These are phyloP conservation scores for Streptanthus diversifolius DNA, from an alignment of 345 rosid species.

Conservation along the genomic window DNA sequence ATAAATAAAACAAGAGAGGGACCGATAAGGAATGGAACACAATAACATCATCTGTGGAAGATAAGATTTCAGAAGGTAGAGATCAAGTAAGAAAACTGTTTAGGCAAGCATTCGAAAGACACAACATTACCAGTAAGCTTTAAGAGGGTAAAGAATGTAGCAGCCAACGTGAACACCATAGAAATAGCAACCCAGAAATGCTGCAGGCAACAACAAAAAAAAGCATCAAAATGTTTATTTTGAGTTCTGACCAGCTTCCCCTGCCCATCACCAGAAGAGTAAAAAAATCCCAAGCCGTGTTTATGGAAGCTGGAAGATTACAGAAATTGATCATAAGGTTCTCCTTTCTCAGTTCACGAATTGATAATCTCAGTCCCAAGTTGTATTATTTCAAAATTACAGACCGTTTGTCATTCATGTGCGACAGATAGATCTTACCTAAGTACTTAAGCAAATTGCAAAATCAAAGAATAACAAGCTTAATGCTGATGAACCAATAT, in stretches of 20 bases:
- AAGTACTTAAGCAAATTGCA: neutral
- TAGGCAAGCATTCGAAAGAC: neutral
- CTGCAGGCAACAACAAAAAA: conserved; percentile 45
- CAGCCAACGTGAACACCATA: conserved; percentile 92
- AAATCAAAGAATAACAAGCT: neutral
- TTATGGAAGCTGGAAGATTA: neutral
- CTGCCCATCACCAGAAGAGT: neutral
- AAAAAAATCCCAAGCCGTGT: neutral
- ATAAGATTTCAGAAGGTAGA: neutral
- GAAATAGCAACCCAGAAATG: conserved; percentile 98
- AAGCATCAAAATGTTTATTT: neutral
- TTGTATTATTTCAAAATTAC: neutral
- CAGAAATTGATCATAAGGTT: neutral
- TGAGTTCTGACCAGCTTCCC: neutral
- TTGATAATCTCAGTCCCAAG: neutral
- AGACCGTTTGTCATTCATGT: conserved; percentile 2
- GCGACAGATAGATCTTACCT: conserved; percentile 1
- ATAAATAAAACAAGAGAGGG: conserved; percentile 14
- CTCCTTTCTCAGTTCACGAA: neutral
- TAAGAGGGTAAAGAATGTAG: conserved; percentile 80
- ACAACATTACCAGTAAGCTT: conserved; percentile 70
- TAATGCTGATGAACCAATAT: conserved; percentile 10
- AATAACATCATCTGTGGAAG: neutral
- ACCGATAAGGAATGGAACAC: conserved; percentile 1
- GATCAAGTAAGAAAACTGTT: neutral